Evolutionary conservation across 257 asterid genomes (phyloP).

Genomic region (Solanum chaucha): DNA sequence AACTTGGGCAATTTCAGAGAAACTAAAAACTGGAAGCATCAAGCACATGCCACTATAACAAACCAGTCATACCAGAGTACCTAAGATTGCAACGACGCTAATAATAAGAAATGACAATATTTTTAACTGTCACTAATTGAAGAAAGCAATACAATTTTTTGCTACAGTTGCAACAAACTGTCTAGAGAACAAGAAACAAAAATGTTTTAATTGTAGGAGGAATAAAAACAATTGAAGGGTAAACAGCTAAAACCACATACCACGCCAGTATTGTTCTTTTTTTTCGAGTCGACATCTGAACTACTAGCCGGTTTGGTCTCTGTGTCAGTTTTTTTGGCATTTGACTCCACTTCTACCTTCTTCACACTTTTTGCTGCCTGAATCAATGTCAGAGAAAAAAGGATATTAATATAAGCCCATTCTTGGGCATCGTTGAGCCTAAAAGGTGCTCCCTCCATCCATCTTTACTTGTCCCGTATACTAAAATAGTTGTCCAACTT

Average conservation of each 20-base stretch:
- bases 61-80: neutral
- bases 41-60: neutral
- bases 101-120: neutral
- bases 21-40: neutral
- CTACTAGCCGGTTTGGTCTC: slow-evolving; percentile 32
- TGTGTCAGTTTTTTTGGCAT: slow-evolving; percentile 34
- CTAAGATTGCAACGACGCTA: neutral
- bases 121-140: neutral
- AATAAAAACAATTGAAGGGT: neutral
- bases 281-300: slow-evolving; percentile 32
- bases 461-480: neutral
- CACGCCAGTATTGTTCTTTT: slow-evolving; percentile 28
- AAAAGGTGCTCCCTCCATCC: neutral
- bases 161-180: neutral
- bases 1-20: neutral
- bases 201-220: neutral
- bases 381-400: neutral
- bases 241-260: slow-evolving; percentile 23
- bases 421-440: neutral
- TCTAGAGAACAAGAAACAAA: neutral
- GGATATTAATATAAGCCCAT: neutral
- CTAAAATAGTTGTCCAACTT: neutral
- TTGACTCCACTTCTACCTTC: slow-evolving; percentile 47
- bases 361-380: slow-evolving; percentile 35
- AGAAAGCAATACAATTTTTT: neutral